phyloP scores from a whole-genome alignment of 768 basidiomycete genomes.

The Russula virescens region DNA sequence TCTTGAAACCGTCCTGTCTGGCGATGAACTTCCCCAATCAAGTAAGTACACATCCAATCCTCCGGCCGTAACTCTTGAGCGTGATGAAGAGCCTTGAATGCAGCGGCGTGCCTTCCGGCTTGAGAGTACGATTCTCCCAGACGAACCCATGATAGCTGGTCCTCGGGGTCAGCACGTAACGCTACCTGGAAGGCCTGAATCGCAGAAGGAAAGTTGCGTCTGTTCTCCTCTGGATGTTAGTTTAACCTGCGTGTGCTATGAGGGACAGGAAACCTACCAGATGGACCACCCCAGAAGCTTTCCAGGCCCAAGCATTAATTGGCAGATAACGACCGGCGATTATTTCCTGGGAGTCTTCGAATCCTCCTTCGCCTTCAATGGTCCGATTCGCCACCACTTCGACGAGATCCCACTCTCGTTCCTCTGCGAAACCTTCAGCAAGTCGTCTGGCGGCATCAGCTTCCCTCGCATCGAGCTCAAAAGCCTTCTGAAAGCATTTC shows the following conservation, averaged over 20 bases:
- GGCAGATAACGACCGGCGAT: conserved; percentile 53
- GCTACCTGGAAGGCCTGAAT: conserved; percentile 85
- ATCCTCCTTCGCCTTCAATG: conserved; percentile 89
- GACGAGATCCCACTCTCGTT: conserved; percentile 92
- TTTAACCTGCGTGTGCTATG: conserved; percentile 5
- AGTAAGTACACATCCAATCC: conserved; percentile 80
- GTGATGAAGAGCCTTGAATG: conserved; percentile 76
- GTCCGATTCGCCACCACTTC: conserved; percentile 90
- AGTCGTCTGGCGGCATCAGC: conserved; percentile 77
- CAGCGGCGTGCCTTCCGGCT: conserved; percentile 84
- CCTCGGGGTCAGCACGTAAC: conserved; percentile 68
- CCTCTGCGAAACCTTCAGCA: conserved; percentile 86
- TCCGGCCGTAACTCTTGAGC: conserved; percentile 67
- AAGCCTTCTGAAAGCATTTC: conserved; percentile 97
- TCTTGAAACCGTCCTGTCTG: conserved; percentile 69
- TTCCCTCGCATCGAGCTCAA: conserved; percentile 91
- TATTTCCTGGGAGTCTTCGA: conserved; percentile 39
- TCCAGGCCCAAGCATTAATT: conserved; percentile 96
- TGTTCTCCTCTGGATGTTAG: conserved; percentile 42
- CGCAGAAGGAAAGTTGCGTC: conserved; percentile 62
- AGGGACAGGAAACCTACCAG: conserved; percentile 47
- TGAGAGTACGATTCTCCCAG: conserved; percentile 89
- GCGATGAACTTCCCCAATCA: conserved; percentile 79
- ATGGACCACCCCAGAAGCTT: conserved; percentile 88
- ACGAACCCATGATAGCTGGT: conserved; percentile 81